A percentile compares a stretch with the other conserved stretches of the same genome.
Evolutionary conservation across 2,329 filamentous ascomycete genomes (phyloP).

Genomic region (Bipolaris oryzae): DNA sequence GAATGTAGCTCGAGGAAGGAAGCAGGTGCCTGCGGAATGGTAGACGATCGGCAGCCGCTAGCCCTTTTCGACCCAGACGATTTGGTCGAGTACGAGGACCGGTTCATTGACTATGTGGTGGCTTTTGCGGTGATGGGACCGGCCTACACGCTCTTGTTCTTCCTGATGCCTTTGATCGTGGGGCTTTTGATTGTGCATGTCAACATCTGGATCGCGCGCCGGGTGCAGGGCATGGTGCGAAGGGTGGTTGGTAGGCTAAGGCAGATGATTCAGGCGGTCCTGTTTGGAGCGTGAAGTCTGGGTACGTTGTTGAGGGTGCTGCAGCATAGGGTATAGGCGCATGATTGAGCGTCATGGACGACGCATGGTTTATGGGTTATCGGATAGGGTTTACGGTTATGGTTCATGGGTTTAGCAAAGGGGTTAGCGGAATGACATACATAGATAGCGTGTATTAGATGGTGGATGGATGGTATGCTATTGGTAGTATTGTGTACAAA

Average conservation of each 20-base stretch:
- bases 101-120: background rate
- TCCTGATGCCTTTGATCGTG: background rate
- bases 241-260: background rate
- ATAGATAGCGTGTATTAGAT: too few relatives aligned
- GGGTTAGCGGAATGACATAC: too few relatives aligned
- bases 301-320: too few relatives aligned
- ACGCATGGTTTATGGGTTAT: too few relatives aligned
- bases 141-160: conserved; percentile 4
- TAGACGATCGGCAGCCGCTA: background rate
- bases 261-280: background rate
- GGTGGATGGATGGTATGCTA: too few relatives aligned
- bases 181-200: background rate
- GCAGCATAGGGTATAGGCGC: too few relatives aligned
- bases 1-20: background rate
- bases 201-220: background rate
- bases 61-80: conserved; percentile 1
- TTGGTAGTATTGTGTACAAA: too few relatives aligned
- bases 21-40: background rate
- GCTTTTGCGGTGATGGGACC: conserved; percentile 7
- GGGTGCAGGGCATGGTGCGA: background rate
- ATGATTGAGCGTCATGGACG: too few relatives aligned
- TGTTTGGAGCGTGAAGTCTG: background rate
- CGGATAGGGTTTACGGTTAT: too few relatives aligned
- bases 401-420: too few relatives aligned
- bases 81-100: background rate